Base-by-base conservation (phyloP, 352 stramenopile genomes). In the Saprolegnia diclina region DNA sequence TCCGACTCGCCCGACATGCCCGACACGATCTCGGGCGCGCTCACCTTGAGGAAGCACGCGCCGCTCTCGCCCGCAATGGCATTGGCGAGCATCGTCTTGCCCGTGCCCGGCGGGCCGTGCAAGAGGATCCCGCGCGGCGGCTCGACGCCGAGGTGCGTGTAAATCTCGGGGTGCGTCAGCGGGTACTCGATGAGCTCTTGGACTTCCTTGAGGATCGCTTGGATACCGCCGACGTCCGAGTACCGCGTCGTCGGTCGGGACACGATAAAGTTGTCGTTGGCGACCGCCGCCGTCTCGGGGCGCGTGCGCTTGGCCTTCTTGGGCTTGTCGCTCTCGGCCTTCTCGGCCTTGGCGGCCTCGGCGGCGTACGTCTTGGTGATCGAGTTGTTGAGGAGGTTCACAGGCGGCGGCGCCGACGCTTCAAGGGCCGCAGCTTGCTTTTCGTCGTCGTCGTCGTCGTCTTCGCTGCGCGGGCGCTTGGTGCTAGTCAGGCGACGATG, bases 101-200 rank as follows among this genome's bases (percentile, higher is more conserved):
- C 93, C n/a, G 90, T 98, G 0, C 93, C 93, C 0, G 93, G 92
- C 0, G 93, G 93, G 1, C 93, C 93, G 71, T 98, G 91, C 22
- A 98, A 74, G 46, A 98, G 76, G 44, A 98, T 94, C 13, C 92
- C 92, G 45, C 91, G 79, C 13, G 93, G 92, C 9, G 93, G 93
- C 71, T 97, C 88, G 7, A 98, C 90, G 11, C 93, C 93, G 54
- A 98, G 72, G 73, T 98, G 89, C 53, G 80, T 75, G 75, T 98
- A 98, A 26, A 98, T 86, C 71, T 98, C 92, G 0, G 93, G 93
- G 74, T 98, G 91, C 0, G 87, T 96, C 42, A 98, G 73, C 44
- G 93, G 93, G 76, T 98, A 98, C 80, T 97, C 90, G 72, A 97
- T 97, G n/a, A 98, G 88, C 72, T 98, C 90, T 21, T 91, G 82